These are phyloP conservation scores for Chimonanthus praecox DNA, from an alignment of 164 flowering plant species.

Conservation along the genomic window DNA sequence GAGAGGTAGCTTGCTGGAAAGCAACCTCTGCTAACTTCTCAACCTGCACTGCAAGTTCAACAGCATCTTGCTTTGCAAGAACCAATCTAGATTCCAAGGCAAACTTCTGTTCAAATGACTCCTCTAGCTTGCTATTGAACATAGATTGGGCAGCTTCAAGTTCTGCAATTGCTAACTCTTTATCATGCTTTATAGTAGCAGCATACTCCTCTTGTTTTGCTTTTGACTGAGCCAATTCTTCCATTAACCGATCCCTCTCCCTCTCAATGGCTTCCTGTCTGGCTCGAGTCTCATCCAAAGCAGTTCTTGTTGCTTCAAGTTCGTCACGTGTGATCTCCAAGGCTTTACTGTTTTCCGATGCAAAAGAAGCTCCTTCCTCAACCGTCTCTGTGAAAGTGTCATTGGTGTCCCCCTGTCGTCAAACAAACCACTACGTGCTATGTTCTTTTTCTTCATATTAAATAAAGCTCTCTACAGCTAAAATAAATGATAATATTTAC, in stretches of 20 bases:
- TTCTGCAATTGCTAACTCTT: constrained; percentile 44
- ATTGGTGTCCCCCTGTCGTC: constrained; percentile 36
- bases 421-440: not conserved
- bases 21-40: constrained; percentile 51
- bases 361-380: constrained; percentile 20
- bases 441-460: not conserved
- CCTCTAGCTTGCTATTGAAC: constrained; percentile 41
- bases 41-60: constrained; percentile 62
- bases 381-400: constrained; percentile 18
- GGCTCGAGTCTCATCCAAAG: constrained; percentile 33
- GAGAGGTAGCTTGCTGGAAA: constrained; percentile 53
- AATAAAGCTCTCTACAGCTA: not conserved
- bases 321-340: constrained; percentile 24
- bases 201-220: constrained; percentile 41
- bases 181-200: constrained; percentile 38
- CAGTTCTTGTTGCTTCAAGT: constrained; percentile 18
- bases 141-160: constrained; percentile 44
- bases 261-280: constrained; percentile 40
- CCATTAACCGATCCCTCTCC: constrained; percentile 44
- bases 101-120: constrained; percentile 44
- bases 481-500: not conserved
- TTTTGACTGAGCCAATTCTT: constrained; percentile 36
- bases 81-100: constrained; percentile 47
- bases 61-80: constrained; percentile 48
- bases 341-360: constrained; percentile 18